Base-by-base conservation (phyloP, 2,329 filamentous ascomycete genomes). In the Elsinoe australis region DNA sequence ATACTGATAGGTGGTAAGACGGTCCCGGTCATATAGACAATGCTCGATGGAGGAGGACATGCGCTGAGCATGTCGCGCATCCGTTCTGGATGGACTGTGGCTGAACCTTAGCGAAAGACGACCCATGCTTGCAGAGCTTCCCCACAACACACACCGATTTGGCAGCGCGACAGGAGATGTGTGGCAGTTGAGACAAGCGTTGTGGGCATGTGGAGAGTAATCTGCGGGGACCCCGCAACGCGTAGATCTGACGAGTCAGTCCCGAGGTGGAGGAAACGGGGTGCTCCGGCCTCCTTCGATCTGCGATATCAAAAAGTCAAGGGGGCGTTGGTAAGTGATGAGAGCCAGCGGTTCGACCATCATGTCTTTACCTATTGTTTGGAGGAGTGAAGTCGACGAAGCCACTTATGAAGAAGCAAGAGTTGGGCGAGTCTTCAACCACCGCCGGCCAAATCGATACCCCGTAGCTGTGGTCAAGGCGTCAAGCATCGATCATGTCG, bases 401-500 rank as follows among this genome's bases (percentile, higher is more conserved):
- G 44, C 51, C 7, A 42, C 39, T 8, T 69, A 69, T 41, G 67
- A 69, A 54, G 53, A 59, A 21, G 66, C 63, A 7, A 61, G 66
- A 2, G 51, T 66, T 19, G 61, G 61, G n/a, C 60, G 68, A n/a
- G 63, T 72, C 7, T 73, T 72, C 64, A 74, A 73, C 54, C 53
- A 59, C 12, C 63, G 64, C n/a, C 61, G 64, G 15, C 67, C 67
- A 2, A 51, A 59, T 3, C 60, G 68, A 12, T 68, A 62, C 28
- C 71, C 71, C 0, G 50, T 61, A 5, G 71, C 66, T 4, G 62
- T 73, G 1, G 64, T 71, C 4, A 59, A 67, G 50, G 67, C 68
- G 9, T 65, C 58, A 0, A 53, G 52, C 1, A 55, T 60, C 7
- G 47, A 58, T 3, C 65, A 72, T 47, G 57, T 72, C 2, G 49